Base-by-base conservation (phyloP, 768 basidiomycete genomes). In the Sutorius australiensis region DNA sequence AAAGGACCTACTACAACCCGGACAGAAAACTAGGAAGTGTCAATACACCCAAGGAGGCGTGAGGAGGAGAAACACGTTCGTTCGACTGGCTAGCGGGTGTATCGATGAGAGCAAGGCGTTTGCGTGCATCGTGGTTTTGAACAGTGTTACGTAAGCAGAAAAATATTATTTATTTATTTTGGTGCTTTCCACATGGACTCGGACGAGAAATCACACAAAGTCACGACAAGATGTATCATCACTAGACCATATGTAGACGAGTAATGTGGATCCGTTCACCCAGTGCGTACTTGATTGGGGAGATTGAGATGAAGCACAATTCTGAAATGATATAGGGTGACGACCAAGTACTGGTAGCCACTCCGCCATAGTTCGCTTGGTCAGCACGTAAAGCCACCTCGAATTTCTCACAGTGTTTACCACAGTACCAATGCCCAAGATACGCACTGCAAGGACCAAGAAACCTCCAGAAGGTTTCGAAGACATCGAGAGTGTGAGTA, bases 381-480 rank as follows among this genome's bases (percentile, higher is more conserved):
- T 45, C 30, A 31, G 44, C 44, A 45, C 14, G 44, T 17, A 17
- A 4, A 19, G 10, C 17, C 5, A 24, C n/a, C 39, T 27, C 21
- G 24, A 45, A 41, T 27, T 59, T 63, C 64, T n/a, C 64, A 66
- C 66, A 52, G 37, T 32, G n/a, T 38, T 49, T 27, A 34, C 42
- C 24, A 38, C 31, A 14, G 30, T 30, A 54, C 56, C 60, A 59
- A 95, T 98, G 95, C 95, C 95, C 34, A 95, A 89, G 74, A 95
- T 98, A 68, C 82, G 82, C 63, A 98, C 95, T 40, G 84, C 84
- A 39, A 84, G 95, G 62, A 98, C 95, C 3, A 98, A 94, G 78
- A 80, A 82, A 48, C 93, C 95, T 38, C 95, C 95, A 51, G 94
- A 95, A 70, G 95, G 95, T 12, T 98, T 80, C 61, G 95, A 98